A percentile compares a stretch with the other conserved stretches of the same genome.
These are phyloP conservation scores for Diplodia intermedia DNA, from an alignment of 2,329 filamentous ascomycete genomes.

Conservation along the genomic window DNA sequence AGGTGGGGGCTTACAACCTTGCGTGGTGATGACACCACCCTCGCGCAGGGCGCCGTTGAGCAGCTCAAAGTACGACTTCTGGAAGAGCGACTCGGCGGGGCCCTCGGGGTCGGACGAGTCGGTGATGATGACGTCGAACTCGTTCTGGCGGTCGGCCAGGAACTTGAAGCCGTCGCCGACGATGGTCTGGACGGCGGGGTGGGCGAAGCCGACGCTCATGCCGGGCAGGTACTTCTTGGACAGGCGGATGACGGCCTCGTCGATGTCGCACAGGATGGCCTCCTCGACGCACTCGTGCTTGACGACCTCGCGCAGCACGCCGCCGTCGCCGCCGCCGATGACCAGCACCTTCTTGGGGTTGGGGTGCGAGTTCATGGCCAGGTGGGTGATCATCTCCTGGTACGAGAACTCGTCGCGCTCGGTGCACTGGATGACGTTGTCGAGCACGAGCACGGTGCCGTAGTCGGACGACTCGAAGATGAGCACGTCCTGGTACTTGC, in stretches of 20 bases:
- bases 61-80: constrained; percentile 98
- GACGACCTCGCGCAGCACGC: constrained; percentile 96
- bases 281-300: constrained; percentile 98
- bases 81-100: constrained; percentile 93
- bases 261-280: constrained; percentile 96
- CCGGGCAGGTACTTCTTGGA: constrained; percentile 97
- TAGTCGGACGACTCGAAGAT: constrained; percentile 99
- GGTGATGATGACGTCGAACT: constrained; percentile 99
- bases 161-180: constrained; percentile 99
- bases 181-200: constrained; percentile 92
- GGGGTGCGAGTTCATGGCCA: constrained; percentile 98
- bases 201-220: constrained; percentile 91
- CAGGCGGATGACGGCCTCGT: constrained; percentile 97
- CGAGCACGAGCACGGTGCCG: constrained; percentile 92
- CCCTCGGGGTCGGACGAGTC: constrained; percentile 98
- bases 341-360: constrained; percentile 98
- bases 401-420: constrained; percentile 99
- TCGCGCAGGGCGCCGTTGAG: constrained; percentile 87
- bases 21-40: constrained; percentile 97
- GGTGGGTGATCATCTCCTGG: constrained; percentile 99
- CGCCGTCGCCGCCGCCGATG: constrained; percentile 96
- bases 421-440: constrained; percentile 99
- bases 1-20: constrained; percentile 93
- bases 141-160: constrained; percentile 93
- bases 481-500: constrained; percentile 97